Base-by-base conservation (phyloP, 1,284 basidiomycete species). In the Wolfiporia cocos region DNA sequence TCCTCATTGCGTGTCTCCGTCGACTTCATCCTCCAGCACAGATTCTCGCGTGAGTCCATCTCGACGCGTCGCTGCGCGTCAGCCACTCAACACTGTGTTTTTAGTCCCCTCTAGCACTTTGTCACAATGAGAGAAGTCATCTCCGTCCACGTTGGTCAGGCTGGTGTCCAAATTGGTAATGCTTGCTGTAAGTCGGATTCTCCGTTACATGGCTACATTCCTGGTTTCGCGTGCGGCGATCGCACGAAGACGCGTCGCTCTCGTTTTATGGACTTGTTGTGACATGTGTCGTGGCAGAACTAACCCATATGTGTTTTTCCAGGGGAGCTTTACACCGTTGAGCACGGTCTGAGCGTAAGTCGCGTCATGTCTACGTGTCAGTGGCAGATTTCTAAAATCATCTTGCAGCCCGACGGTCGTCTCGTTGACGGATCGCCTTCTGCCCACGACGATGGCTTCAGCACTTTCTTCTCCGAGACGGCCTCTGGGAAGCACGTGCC, bases 401-500 rank as follows among this genome's bases (percentile, higher is more conserved):
- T 31, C 15, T 9, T 15, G n/a, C 37, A 94, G 90, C 91, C 92
- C 52, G 93, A 97, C 63, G 93, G 93, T 65, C 90, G 91, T 59
- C 74, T 95, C 58, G 65, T 78, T 49, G 83, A 88, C 55, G 78
- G 78, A 52, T 84, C 88, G 32, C 76, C 81, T 28, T 81, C 85
- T n/a, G 54, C 55, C 51, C 80, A 77, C 59, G 89, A 94, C 55
- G 85, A 82, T 68, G 95, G 96, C 56, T 99, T 99, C 78, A 92
- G 88, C 63, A 99, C 95, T 54, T 95, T 95, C 74, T 92, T 92
- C 70, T 92, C 88, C 28, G 90, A 92, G 69, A 91, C 89, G 19
- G 88, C 89, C 31, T 85, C 89, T 34, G 93, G 93, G 55, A 96
- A 99, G 76, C 92, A 98, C 70, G 96, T 99, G 42, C 96, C 96